Evolutionary conservation across 1,139 yeast genomes (phyloP).

Genomic region (Suhomyces chickasaworum): DNA sequence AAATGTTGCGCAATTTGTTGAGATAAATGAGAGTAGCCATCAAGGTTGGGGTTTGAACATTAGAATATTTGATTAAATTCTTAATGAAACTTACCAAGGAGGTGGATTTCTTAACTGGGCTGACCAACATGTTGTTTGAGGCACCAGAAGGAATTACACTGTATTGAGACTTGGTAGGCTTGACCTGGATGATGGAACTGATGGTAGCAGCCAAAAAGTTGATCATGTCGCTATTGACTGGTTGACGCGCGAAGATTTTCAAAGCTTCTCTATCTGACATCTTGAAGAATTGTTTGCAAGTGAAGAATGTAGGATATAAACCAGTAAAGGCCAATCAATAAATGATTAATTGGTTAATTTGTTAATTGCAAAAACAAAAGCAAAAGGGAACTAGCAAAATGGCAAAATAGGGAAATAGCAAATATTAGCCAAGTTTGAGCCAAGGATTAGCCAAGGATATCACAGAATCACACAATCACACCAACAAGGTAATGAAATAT

Average conservation of each 20-base stretch:
- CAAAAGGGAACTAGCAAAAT: too few relatives aligned
- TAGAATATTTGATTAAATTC: constrained; percentile 71
- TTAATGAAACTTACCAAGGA: constrained; percentile 65
- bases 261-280: constrained; percentile 65
- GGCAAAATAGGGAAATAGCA: too few relatives aligned
- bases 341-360: too few relatives aligned
- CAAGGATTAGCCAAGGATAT: too few relatives aligned
- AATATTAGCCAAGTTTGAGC: too few relatives aligned
- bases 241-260: constrained; percentile 70
- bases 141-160: constrained; percentile 18
- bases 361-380: too few relatives aligned
- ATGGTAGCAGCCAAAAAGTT: constrained; percentile 79
- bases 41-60: constrained; percentile 92
- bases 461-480: too few relatives aligned
- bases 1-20: constrained; percentile 68
- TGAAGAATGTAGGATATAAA: background rate
- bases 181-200: constrained; percentile 68
- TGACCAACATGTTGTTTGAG: constrained; percentile 22
- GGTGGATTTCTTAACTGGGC: constrained; percentile 29
- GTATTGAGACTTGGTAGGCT: constrained; percentile 28
- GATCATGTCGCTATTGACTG: constrained; percentile 80
- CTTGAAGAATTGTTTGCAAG: too few relatives aligned
- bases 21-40: constrained; percentile 89
- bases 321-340: too few relatives aligned
- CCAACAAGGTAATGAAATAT: too few relatives aligned